These are phyloP conservation scores for Daldinia childiae DNA, from an alignment of 495 filamentous ascomycete species.

Conservation along the genomic window DNA sequence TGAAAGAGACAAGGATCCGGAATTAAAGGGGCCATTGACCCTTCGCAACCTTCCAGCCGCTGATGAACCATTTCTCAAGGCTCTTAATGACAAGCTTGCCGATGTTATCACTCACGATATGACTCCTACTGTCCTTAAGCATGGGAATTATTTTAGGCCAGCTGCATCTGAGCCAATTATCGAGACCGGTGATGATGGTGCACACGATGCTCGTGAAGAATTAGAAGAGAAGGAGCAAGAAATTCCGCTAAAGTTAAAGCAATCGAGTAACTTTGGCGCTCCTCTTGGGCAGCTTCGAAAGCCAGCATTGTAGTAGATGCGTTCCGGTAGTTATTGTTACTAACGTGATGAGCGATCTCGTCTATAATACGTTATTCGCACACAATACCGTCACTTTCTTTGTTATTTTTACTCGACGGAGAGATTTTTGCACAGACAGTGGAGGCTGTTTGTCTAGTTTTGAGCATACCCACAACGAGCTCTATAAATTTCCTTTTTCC, in stretches of 20 bases:
- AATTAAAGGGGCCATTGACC: constrained; percentile 56
- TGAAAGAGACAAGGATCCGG: constrained; percentile 45
- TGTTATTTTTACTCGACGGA: neutral
- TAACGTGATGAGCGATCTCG: neutral
- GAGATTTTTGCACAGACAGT: constrained; percentile 3
- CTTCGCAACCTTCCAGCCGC: constrained; percentile 57
- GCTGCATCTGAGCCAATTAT: constrained; percentile 1
- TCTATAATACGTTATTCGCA: constrained; percentile 13
- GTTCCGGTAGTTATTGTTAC: neutral
- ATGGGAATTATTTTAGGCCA: constrained; percentile 9
- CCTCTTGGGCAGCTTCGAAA: constrained; percentile 42
- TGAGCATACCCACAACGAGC: neutral
- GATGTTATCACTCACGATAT: constrained; percentile 48
- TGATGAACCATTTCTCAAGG: constrained; percentile 58
- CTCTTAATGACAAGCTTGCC: constrained; percentile 55
- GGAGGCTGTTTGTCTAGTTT: constrained; percentile 8
- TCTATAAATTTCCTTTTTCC: constrained; percentile 15
- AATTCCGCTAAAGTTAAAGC: constrained; percentile 66
- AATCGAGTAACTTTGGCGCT: constrained; percentile 68
- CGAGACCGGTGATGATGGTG: constrained; percentile 21
- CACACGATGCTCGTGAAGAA: constrained; percentile 28
- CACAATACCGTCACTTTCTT: constrained; percentile 1
- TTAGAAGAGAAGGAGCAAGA: constrained; percentile 54
- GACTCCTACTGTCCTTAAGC: constrained; percentile 53
- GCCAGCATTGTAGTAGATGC: constrained; percentile 4